Conservation (phyloP, 2,329 filamentous ascomycete species). For the Penicillium sumatraense region DNA sequence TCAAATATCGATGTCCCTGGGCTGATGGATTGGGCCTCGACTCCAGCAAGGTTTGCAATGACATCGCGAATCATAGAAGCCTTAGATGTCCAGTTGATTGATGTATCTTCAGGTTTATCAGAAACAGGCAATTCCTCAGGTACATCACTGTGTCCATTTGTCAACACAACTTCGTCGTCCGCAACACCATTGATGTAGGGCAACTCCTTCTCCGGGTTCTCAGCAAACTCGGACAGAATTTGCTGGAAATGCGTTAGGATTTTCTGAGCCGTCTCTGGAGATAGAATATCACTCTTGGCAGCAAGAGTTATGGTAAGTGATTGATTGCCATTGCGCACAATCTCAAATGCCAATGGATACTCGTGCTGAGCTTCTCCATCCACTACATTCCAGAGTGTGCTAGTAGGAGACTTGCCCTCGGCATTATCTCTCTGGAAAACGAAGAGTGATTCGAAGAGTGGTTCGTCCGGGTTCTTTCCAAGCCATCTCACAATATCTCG, state of each 20-base stretch:
- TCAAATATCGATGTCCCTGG: slow-evolving; percentile 72
- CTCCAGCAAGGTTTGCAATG: slow-evolving; percentile 65
- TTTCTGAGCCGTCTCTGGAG: slow-evolving; percentile 36
- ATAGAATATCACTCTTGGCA: slow-evolving; percentile 55
- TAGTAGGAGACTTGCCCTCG: slow-evolving; percentile 23
- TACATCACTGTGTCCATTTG: slow-evolving; percentile 2
- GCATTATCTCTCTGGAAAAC: slow-evolving; percentile 69
- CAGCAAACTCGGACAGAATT: slow-evolving; percentile 41
- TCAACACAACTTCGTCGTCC: neutral
- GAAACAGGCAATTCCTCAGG: neutral
- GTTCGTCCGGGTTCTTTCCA: slow-evolving; percentile 56
- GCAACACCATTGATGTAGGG: slow-evolving; percentile 17
- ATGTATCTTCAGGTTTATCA: neutral
- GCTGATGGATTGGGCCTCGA: slow-evolving; percentile 57
- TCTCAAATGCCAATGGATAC: slow-evolving; percentile 79
- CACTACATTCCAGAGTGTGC: slow-evolving; percentile 59
- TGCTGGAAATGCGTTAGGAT: slow-evolving; percentile 52
- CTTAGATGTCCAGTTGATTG: slow-evolving; percentile 64
- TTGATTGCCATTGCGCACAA: slow-evolving; percentile 57
- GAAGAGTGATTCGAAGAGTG: slow-evolving; percentile 80
- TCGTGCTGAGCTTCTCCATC: slow-evolving; percentile 60
- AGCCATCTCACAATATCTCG: slow-evolving; percentile 82
- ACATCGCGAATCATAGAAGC: slow-evolving; percentile 62
- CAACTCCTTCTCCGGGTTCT: slow-evolving; percentile 31
- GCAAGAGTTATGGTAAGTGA: slow-evolving; percentile 64